Conservation (phyloP, 1,139 yeast species). For the Saccharomyces hybrid region DNA sequence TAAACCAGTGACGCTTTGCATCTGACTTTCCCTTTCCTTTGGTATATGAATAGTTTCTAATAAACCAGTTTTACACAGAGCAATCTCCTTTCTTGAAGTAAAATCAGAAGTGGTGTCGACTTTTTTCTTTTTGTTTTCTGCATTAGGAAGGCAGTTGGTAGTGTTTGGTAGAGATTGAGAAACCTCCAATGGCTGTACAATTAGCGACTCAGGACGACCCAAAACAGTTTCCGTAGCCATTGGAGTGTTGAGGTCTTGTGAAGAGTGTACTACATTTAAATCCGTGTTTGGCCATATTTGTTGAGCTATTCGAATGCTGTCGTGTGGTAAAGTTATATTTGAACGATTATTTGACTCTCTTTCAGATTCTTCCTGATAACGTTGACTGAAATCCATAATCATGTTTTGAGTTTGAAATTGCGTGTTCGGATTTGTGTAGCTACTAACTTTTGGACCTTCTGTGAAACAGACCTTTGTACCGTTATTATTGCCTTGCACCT, state of each 20-base stretch:
- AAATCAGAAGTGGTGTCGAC: background rate
- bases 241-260: background rate
- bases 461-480: background rate
- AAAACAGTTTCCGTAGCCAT: background rate
- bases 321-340: background rate
- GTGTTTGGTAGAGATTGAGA: background rate
- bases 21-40: background rate
- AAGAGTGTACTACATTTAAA: background rate
- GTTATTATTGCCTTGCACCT: background rate
- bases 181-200: background rate
- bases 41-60: background rate
- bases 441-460: background rate
- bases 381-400: constrained; percentile 2
- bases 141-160: too few species aligned
- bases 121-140: background rate
- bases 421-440: background rate
- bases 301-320: background rate
- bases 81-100: background rate
- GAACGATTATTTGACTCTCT: background rate
- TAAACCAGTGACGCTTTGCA: background rate
- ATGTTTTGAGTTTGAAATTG: background rate
- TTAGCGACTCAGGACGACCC: background rate
- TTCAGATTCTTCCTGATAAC: background rate
- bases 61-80: background rate
- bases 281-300: background rate